Evolutionary conservation across 768 basidiomycete genomes (phyloP), one percentile per base, ranked within the genome.

Genomic region (Punctularia strigosozonata): DNA sequence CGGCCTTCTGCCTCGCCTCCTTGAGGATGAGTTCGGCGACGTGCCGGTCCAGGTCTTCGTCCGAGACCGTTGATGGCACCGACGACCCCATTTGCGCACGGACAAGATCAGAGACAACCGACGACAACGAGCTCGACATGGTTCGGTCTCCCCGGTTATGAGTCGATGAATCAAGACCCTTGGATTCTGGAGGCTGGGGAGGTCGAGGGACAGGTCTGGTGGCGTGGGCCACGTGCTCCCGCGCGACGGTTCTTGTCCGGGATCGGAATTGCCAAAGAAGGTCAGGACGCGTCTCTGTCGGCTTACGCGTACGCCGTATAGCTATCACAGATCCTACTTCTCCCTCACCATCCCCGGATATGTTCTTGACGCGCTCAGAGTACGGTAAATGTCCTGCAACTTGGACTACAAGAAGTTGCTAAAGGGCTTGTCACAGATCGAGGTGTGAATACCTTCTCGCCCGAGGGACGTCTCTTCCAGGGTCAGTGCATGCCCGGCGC

Each of bases 361-460:
- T 91, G 88, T 91, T 91, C 60, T 73, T 89, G 62, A 90, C 88
- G 65, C 82, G 88, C 69, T 91, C 88, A 67, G 88, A 91, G 71
- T 92, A 90, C 63, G 88, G 88, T 86, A 41, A 33, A 57, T 37
- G 23, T 25, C 25, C 28, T 18, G 25, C 1, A 4, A 10, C 17
- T 25, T 19, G 2, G 6, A n/a, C n/a, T n/a, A n/a, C n/a, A n/a
- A n/a, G n/a, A n/a, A n/a, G n/a, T n/a, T n/a, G n/a, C n/a, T n/a
- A n/a, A n/a, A n/a, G n/a, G n/a, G n/a, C 17, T 12, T 6, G 14
- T 13, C n/a, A 1, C 18, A 88, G 92, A 97, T 62, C 82, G 92
- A 53, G 92, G 91, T 69, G 91, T 97, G 41, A 97, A 95, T 68
- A 98, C 94, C 47, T 98, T 97, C 69, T 97, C 94, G 14, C 94